Evolutionary conservation across 495 filamentous ascomycete species (phyloP).

Genomic region (Jackrogersella minutella): DNA sequence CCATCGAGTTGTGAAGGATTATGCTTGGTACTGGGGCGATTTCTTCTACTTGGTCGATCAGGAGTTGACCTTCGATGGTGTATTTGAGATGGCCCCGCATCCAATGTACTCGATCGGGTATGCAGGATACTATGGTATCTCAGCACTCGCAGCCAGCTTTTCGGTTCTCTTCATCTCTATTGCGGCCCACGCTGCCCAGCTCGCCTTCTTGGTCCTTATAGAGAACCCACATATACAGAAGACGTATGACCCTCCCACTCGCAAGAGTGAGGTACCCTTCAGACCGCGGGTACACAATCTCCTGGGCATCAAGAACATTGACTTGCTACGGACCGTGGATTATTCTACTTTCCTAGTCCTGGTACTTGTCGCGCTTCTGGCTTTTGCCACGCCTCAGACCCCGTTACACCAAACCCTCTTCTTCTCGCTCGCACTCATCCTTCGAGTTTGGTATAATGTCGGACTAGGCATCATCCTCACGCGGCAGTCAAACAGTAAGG

Average conservation of each 20-base stretch:
- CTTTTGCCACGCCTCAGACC: slow-evolving; percentile 80
- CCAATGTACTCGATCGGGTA: slow-evolving; percentile 99
- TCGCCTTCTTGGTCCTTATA: slow-evolving; percentile 86
- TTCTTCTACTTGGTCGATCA: slow-evolving; percentile 99
- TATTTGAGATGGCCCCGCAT: slow-evolving; percentile 98
- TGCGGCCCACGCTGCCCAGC: slow-evolving; percentile 91
- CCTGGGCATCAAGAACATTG: slow-evolving; percentile 81
- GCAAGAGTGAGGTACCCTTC: slow-evolving; percentile 53
- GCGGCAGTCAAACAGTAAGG: slow-evolving; percentile 85
- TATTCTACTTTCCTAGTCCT: slow-evolving; percentile 77
- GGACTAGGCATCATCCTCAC: slow-evolving; percentile 87
- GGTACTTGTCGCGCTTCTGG: slow-evolving; percentile 74
- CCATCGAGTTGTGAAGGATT: slow-evolving; percentile 98
- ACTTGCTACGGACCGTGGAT: slow-evolving; percentile 86
- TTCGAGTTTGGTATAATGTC: slow-evolving; percentile 92
- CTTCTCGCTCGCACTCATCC: slow-evolving; percentile 76
- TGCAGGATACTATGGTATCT: slow-evolving; percentile 97
- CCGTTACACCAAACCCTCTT: slow-evolving; percentile 77
- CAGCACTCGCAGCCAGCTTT: slow-evolving; percentile 98
- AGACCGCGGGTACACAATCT: slow-evolving; percentile 76
- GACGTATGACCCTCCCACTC: slow-evolving; percentile 90
- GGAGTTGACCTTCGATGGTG: slow-evolving; percentile 96
- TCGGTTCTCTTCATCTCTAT: slow-evolving; percentile 96
- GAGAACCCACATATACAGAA: slow-evolving; percentile 99
- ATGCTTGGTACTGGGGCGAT: slow-evolving; percentile 99